phyloP scores from a whole-genome alignment of 75 land plant genomes.

The Pinus tabuliformis region DNA sequence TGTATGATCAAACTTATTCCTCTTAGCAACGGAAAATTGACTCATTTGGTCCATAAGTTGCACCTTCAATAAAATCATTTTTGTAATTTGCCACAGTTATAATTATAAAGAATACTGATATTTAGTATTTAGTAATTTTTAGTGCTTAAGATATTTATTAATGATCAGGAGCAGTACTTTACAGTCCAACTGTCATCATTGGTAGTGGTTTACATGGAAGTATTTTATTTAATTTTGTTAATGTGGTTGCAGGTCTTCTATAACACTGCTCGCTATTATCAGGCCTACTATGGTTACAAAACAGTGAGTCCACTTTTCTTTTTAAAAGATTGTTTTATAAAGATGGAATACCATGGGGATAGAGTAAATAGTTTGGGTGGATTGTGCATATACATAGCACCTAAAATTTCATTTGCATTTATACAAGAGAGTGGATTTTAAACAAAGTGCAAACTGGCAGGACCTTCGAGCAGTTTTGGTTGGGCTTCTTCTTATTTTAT shows the following conservation, averaged over 20 bases:
- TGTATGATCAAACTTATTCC: not conserved
- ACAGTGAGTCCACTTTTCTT: conserved; percentile 53
- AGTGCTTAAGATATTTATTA: not conserved
- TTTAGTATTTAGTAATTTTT: not conserved
- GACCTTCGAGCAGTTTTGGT: conserved; percentile 87
- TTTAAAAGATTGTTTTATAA: not conserved
- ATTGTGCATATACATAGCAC: not conserved
- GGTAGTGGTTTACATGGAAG: not conserved
- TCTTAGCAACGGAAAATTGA: not conserved
- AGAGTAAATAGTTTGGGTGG: not conserved
- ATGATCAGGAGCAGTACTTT: not conserved
- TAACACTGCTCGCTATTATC: conserved; percentile 94
- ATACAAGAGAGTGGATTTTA: conserved; percentile 1
- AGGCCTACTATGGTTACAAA: conserved; percentile 95
- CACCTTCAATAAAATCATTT: not conserved
- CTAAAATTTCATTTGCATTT: not conserved
- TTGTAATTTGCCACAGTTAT: not conserved
- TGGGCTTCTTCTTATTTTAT: conserved; percentile 80
- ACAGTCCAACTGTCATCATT: not conserved
- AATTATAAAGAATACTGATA: not conserved
- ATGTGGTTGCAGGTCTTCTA: conserved; percentile 72
- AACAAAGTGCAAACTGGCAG: conserved; percentile 24
- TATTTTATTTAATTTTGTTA: not conserved
- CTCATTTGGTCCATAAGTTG: not conserved
- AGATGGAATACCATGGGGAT: not conserved